Conservation (phyloP, 2,329 filamentous ascomycete genomes). For the Penicillium psychrosexuale region DNA sequence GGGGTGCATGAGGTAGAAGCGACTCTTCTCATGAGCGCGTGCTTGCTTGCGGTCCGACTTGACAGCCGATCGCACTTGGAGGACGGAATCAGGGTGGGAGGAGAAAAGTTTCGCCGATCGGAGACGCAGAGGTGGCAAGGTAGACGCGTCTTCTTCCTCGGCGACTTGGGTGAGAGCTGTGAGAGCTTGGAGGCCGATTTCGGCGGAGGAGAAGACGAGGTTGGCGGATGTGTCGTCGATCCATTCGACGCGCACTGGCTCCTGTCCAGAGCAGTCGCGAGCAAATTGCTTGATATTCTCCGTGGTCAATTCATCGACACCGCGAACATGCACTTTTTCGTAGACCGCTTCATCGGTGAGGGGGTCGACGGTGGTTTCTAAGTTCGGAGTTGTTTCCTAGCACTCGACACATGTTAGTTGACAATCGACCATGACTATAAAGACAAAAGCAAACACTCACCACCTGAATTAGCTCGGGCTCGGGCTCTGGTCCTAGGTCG, state of each 20-base stretch:
- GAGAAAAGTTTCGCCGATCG: slow-evolving; percentile 68
- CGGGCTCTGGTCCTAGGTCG: slow-evolving; percentile 51
- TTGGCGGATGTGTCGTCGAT: slow-evolving; percentile 92
- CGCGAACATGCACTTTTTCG: slow-evolving; percentile 77
- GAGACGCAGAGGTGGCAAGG: slow-evolving; percentile 59
- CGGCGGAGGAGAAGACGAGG: slow-evolving; percentile 65
- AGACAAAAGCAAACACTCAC: slow-evolving; percentile 24
- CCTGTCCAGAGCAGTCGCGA: slow-evolving; percentile 60
- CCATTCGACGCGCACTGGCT: slow-evolving; percentile 75
- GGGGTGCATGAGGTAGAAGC: slow-evolving; percentile 89
- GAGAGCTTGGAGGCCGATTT: slow-evolving; percentile 55
- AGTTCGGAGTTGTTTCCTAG: slow-evolving; percentile 25
- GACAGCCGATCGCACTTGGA: slow-evolving; percentile 73
- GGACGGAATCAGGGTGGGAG: slow-evolving; percentile 63
- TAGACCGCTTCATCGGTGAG: slow-evolving; percentile 35
- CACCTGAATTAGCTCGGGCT: slow-evolving; percentile 34
- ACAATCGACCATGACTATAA: background rate
- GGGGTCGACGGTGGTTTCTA: slow-evolving; percentile 26
- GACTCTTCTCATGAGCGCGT: slow-evolving; percentile 74
- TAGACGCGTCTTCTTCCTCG: slow-evolving; percentile 40
- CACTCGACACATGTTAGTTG: slow-evolving; percentile 5
- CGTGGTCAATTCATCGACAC: slow-evolving; percentile 77
- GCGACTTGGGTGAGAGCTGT: slow-evolving; percentile 45
- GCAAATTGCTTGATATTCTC: slow-evolving; percentile 75
- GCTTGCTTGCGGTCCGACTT: slow-evolving; percentile 73